Percentiles rank a stretch among this genome's conserved stretches.
Conservation (phyloP, 1,139 yeast species). For the Candida neerlandica region DNA sequence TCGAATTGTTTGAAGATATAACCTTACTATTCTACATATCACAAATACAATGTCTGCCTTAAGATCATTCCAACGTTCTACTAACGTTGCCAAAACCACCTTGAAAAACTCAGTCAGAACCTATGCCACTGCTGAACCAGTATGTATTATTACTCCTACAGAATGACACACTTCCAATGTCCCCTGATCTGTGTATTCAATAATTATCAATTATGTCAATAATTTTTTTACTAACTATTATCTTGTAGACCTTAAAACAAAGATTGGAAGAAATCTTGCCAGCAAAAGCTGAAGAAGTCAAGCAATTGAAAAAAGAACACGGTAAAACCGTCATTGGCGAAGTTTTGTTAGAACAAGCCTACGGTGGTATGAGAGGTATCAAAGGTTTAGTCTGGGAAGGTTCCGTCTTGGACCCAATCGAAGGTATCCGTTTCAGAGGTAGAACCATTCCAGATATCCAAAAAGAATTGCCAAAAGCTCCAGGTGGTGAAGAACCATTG, state of each 20-base stretch:
- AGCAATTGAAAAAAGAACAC: conserved; percentile 83
- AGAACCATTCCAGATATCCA: conserved; percentile 96
- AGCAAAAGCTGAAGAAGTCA: conserved; percentile 87
- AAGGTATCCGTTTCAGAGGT: conserved; percentile 98
- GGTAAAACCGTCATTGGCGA: conserved; percentile 94
- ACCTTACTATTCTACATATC: conserved; percentile 1
- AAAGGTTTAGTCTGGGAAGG: conserved; percentile 99
- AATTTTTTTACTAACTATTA: conserved; percentile 17
- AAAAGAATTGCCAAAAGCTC: conserved; percentile 88
- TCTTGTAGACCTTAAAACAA: conserved; percentile 68
- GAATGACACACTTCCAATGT: too few relatives aligned
- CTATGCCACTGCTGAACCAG: conserved; percentile 60
- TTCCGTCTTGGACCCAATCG: conserved; percentile 95
- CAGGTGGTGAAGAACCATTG: conserved; percentile 80
- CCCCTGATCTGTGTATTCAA: neutral
- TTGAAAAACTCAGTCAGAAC: conserved; percentile 37
- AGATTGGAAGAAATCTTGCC: conserved; percentile 93
- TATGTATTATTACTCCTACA: conserved; percentile 30
- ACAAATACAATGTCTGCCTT: conserved; percentile 36
- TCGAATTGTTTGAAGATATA: neutral
- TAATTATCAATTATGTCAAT: neutral
- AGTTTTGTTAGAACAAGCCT: conserved; percentile 92
- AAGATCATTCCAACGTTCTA: conserved; percentile 43
- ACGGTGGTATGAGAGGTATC: conserved; percentile 99
- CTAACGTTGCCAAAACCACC: conserved; percentile 36